A percentile compares a stretch with the other conserved stretches of the same genome.
phyloP scores from a whole-genome alignment of 495 filamentous ascomycete species.

The Aspergillus nidulans region DNA sequence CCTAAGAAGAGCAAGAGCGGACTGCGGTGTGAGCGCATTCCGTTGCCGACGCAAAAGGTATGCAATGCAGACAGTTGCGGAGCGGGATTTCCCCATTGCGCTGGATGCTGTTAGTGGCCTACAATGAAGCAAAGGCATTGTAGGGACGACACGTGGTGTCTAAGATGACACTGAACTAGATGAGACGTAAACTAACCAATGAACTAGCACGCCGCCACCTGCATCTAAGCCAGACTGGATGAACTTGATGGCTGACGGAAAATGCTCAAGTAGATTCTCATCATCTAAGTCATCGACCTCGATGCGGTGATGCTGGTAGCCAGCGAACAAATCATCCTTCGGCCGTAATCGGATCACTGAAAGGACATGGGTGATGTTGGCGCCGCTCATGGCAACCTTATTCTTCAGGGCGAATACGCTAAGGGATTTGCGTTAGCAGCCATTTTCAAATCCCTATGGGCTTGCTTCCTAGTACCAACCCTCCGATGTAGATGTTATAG shows the following conservation, averaged over 20 bases:
- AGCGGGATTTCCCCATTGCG: conserved; percentile 95
- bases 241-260: conserved; percentile 71
- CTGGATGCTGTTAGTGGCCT: conserved; percentile 49
- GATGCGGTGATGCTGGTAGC: conserved; percentile 67
- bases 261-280: conserved; percentile 77
- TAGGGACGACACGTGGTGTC: too few species aligned
- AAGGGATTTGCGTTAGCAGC: conserved; percentile 16
- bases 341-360: conserved; percentile 67
- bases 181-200: conserved; percentile 77
- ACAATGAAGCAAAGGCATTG: not conserved
- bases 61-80: conserved; percentile 76
- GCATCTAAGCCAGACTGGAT: conserved; percentile 71
- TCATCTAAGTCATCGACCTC: conserved; percentile 85
- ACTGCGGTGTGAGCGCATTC: conserved; percentile 48
- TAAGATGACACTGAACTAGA: too few species aligned
- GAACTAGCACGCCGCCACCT: conserved; percentile 65
- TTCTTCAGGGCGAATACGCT: conserved; percentile 75
- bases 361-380: conserved; percentile 86
- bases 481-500: conserved; percentile 76
- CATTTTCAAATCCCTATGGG: not conserved
- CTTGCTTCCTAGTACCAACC: conserved; percentile 51
- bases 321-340: conserved; percentile 31
- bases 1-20: conserved; percentile 60
- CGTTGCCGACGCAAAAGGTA: conserved; percentile 69
- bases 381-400: conserved; percentile 58